Percentiles rank a stretch among this genome's conserved stretches.
These are phyloP conservation scores for Sphaerostilbella broomeana DNA, from an alignment of 2,329 filamentous ascomycete genomes.

Conservation along the genomic window DNA sequence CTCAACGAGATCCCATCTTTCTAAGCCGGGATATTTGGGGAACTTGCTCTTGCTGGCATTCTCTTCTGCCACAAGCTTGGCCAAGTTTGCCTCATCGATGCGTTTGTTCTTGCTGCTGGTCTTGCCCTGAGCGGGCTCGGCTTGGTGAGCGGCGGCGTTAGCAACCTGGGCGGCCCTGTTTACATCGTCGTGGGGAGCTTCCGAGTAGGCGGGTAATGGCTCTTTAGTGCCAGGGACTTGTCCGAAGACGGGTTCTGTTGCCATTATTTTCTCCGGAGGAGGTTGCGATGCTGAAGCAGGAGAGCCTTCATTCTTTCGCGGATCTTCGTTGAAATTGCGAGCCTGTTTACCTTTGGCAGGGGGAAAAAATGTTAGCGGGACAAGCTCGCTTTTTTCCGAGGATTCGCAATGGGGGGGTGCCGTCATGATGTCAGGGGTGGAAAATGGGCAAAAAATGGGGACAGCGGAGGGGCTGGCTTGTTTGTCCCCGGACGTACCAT, in stretches of 20 bases:
- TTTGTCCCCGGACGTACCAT: conserved; percentile 56
- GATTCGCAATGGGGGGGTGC: background rate
- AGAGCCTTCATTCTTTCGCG: conserved; percentile 47
- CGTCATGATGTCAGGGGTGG: background rate
- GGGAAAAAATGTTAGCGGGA: conserved; percentile 14
- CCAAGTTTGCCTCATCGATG: conserved; percentile 62
- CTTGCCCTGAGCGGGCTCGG: conserved; percentile 48
- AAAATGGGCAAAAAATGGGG: no score
- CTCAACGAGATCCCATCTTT: conserved; percentile 73
- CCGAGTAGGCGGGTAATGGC: conserved; percentile 55
- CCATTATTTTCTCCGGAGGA: conserved; percentile 46
- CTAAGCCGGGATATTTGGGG: conserved; percentile 49
- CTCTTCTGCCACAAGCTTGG: conserved; percentile 86
- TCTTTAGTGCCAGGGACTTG: conserved; percentile 37
- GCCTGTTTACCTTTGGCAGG: conserved; percentile 74
- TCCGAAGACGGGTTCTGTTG: conserved; percentile 37
- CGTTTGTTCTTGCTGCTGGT: conserved; percentile 27
- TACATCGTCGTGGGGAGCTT: conserved; percentile 51
- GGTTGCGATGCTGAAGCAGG: conserved; percentile 46
- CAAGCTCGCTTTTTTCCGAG: background rate
- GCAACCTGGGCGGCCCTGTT: conserved; percentile 64
- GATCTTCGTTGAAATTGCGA: conserved; percentile 50
- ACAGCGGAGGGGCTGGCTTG: background rate
- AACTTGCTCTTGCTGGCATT: conserved; percentile 79
- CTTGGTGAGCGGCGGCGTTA: conserved; percentile 56